Conservation (phyloP, 2,329 filamentous ascomycete species). For the Penicillium sp. region DNA sequence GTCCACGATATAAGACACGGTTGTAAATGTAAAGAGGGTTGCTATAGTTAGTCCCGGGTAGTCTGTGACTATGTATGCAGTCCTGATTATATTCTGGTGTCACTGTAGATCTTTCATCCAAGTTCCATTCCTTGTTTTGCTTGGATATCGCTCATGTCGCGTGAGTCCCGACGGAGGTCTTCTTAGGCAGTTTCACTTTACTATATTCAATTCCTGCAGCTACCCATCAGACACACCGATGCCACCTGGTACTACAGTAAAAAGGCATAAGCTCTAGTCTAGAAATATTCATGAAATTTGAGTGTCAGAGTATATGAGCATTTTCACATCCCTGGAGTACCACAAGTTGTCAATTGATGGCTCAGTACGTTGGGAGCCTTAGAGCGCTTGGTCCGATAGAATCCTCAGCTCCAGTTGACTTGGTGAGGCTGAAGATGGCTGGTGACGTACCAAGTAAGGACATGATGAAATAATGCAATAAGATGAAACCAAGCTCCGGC, state of each 20-base stretch:
- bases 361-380: no score
- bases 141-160: not conserved
- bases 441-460: not conserved
- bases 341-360: no score
- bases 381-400: not conserved
- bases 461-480: not conserved
- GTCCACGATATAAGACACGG: no score
- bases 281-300: no score
- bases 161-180: not conserved
- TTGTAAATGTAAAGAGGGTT: not conserved
- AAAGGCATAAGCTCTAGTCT: not conserved
- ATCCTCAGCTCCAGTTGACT: not conserved
- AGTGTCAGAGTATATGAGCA: no score
- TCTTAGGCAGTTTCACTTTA: not conserved
- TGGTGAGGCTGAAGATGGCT: not conserved
- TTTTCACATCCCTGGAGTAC: no score
- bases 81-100: not conserved
- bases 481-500: constrained; percentile 3
- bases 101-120: not conserved
- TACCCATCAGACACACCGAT: not conserved
- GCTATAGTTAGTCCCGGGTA: not conserved
- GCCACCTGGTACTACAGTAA: not conserved
- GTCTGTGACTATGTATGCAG: not conserved
- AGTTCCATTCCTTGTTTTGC: not conserved
- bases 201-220: not conserved